phyloP scores from a whole-genome alignment of 495 filamentous ascomycete species.

The Xylaria curta region DNA sequence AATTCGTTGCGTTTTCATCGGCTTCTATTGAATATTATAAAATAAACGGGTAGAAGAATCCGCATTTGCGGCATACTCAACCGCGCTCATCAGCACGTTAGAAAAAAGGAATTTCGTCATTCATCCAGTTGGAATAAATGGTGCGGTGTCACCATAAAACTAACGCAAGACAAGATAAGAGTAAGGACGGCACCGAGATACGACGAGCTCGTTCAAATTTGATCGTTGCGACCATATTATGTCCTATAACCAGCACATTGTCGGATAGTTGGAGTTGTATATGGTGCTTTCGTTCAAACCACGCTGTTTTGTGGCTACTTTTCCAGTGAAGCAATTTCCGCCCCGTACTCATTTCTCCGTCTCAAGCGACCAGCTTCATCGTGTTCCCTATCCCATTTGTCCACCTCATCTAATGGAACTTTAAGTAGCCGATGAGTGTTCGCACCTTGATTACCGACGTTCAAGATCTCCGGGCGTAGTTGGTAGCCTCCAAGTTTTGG shows the following conservation, averaged over 20 bases:
- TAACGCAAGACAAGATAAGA: background rate
- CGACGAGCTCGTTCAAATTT: background rate
- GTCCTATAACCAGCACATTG: background rate
- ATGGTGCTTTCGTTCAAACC: background rate
- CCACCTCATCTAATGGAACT: conserved; percentile 56
- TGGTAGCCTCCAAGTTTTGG: conserved; percentile 58
- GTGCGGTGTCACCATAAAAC: background rate
- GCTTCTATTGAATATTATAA: background rate
- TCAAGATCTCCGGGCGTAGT: conserved; percentile 60
- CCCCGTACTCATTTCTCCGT: conserved; percentile 13
- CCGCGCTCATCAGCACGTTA: background rate
- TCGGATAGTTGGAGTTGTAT: background rate
- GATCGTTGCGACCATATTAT: background rate
- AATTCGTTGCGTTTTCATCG: background rate
- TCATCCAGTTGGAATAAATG: background rate
- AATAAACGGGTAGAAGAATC: background rate
- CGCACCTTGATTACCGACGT: conserved; percentile 55
- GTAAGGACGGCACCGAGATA: background rate
- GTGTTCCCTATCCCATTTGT: conserved; percentile 61
- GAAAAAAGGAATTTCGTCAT: background rate
- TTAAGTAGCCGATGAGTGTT: conserved; percentile 61
- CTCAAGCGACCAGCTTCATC: conserved; percentile 56
- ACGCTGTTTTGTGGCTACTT: background rate
- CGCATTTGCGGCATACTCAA: background rate
- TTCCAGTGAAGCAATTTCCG: background rate